Conservation (phyloP, 805 yeast genomes). For the Kuraishia molischiana region DNA sequence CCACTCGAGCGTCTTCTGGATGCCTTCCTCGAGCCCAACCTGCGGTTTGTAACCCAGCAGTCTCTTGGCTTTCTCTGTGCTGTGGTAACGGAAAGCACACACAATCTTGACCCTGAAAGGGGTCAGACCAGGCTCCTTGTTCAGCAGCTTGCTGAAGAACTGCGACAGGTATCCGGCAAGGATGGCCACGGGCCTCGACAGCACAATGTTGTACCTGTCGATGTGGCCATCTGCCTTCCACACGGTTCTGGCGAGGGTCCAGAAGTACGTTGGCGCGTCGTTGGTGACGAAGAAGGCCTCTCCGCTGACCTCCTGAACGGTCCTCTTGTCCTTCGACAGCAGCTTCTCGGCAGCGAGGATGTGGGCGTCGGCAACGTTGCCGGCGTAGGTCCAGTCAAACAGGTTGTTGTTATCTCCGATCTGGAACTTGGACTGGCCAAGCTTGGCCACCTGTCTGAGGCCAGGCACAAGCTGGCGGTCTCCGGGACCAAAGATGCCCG, state of each 20-base stretch:
- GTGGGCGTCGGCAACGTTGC: slow-evolving; percentile 96
- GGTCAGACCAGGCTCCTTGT: slow-evolving; percentile 89
- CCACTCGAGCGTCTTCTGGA: slow-evolving; percentile 73
- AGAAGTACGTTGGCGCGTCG: slow-evolving; percentile 90
- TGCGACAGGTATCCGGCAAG: slow-evolving; percentile 76
- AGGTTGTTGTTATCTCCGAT: slow-evolving; percentile 89
- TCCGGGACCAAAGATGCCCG: slow-evolving; percentile 98
- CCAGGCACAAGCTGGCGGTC: slow-evolving; percentile 96
- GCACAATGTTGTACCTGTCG: slow-evolving; percentile 56
- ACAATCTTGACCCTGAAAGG: slow-evolving; percentile 91
- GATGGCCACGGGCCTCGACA: slow-evolving; percentile 70
- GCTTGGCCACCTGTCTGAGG: slow-evolving; percentile 66
- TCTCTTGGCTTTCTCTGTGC: slow-evolving; percentile 77
- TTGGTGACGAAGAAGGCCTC: slow-evolving; percentile 87
- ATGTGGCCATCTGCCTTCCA: slow-evolving; percentile 95
- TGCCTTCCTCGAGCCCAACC: slow-evolving; percentile 73
- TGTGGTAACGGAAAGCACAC: slow-evolving; percentile 90
- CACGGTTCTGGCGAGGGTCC: slow-evolving; percentile 93
- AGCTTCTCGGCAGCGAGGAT: slow-evolving; percentile 82
- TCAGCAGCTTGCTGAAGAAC: slow-evolving; percentile 54
- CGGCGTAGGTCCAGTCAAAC: slow-evolving; percentile 97
- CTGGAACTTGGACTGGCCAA: slow-evolving; percentile 87
- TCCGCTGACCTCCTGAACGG: slow-evolving; percentile 52
- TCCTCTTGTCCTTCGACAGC: slow-evolving; percentile 28
- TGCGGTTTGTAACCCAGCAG: slow-evolving; percentile 73